Evolutionary conservation across 2,329 filamentous ascomycete species (phyloP).

Genomic region (Rugonectria rugulosa): DNA sequence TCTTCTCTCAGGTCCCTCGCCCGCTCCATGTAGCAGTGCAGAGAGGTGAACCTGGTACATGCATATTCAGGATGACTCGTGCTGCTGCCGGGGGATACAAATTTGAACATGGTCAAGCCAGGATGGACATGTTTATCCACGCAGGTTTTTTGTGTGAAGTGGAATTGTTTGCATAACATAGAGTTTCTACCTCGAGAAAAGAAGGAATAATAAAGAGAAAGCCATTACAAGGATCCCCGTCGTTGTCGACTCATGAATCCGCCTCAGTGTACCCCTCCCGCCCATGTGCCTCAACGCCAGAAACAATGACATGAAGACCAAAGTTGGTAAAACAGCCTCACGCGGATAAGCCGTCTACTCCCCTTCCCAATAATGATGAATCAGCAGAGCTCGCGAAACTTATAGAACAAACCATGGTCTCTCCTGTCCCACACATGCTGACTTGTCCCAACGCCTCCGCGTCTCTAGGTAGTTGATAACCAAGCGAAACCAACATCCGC

Average conservation of each 20-base stretch:
- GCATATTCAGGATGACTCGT: too few species aligned
- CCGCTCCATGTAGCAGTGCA: not conserved
- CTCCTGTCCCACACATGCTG: too few species aligned
- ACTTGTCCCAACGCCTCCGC: too few species aligned
- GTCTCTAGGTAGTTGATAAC: too few species aligned
- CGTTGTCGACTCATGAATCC: slow-evolving; percentile 14
- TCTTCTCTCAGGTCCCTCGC: not conserved
- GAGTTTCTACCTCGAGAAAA: slow-evolving; percentile 10
- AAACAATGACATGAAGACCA: slow-evolving; percentile 7
- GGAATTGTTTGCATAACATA: slow-evolving; percentile 17
- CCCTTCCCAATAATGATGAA: too few species aligned
- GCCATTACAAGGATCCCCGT: slow-evolving; percentile 8
- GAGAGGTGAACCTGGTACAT: slow-evolving; percentile 1
- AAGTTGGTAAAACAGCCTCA: too few species aligned
- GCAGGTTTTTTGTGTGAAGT: too few species aligned
- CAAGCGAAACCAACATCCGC: too few species aligned
- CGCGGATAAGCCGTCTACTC: too few species aligned
- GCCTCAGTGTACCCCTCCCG: not conserved
- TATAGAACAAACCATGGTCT: too few species aligned
- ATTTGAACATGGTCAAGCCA: slow-evolving; percentile 7
- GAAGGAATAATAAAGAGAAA: slow-evolving; percentile 5
- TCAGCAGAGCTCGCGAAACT: too few species aligned
- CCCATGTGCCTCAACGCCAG: slow-evolving; percentile 15
- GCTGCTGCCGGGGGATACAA: too few species aligned
- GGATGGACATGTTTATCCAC: not conserved